Evolutionary conservation across 345 rosid species (phyloP).

Genomic region (Hevea brasiliensis): DNA sequence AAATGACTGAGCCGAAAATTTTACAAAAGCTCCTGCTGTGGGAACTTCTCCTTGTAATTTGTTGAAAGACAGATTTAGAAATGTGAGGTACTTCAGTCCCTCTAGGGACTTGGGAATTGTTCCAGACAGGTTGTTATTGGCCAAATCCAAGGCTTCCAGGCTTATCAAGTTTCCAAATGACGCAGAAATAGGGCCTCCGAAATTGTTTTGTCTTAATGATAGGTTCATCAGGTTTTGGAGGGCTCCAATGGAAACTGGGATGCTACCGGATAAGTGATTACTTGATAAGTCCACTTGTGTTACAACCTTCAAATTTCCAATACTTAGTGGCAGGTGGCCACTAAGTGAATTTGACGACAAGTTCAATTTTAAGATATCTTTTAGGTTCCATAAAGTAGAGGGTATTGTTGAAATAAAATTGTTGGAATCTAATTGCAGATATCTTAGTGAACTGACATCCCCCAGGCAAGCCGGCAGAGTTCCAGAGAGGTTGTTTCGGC

Average conservation of each 20-base stretch:
- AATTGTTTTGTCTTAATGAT: constrained; percentile 10
- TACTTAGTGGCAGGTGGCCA: constrained; percentile 6
- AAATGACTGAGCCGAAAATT: constrained; percentile 22
- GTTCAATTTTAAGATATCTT: background rate
- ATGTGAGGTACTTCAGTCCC: constrained; percentile 6
- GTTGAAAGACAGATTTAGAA: constrained; percentile 27
- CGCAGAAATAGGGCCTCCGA: constrained; percentile 24
- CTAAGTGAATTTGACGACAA: constrained; percentile 23
- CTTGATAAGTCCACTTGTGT: too few species aligned
- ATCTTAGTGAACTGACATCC: background rate
- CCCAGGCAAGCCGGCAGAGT: too few species aligned
- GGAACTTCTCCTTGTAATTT: constrained; percentile 23
- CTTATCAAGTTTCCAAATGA: constrained; percentile 19
- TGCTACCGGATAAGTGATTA: constrained; percentile 26
- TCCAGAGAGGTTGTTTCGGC: too few species aligned
- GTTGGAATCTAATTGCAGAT: too few species aligned
- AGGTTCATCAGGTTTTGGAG: constrained; percentile 7
- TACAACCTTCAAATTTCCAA: constrained; percentile 25
- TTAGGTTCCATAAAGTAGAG: background rate
- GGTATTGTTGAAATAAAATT: too few species aligned
- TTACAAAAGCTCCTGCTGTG: constrained; percentile 17
- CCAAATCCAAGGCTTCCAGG: constrained; percentile 27
- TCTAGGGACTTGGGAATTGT: constrained; percentile 34
- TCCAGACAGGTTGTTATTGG: too few species aligned
- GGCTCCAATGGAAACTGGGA: too few species aligned